These are phyloP conservation scores for Aspergillus novoparasiticus DNA, from an alignment of 2,329 filamentous ascomycete genomes.

Conservation along the genomic window DNA sequence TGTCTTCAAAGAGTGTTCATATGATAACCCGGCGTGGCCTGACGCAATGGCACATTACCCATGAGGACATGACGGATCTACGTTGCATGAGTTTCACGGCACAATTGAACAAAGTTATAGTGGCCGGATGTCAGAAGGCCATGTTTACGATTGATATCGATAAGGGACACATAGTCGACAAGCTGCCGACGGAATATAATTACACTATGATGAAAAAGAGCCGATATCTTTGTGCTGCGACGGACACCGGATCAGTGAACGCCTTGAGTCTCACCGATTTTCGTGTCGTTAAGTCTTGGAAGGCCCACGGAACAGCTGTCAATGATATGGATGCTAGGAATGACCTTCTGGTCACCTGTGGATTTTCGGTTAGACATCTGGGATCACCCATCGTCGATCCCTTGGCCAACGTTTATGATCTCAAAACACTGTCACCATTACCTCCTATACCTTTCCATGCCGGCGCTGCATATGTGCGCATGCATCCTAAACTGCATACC, in stretches of 20 bases:
- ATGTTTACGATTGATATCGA: conserved; percentile 79
- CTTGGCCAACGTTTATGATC: conserved; percentile 91
- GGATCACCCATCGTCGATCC: conserved; percentile 83
- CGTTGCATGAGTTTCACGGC: conserved; percentile 95
- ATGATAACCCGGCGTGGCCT: conserved; percentile 82
- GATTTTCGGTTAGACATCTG: conserved; percentile 81
- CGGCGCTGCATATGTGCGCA: conserved; percentile 89
- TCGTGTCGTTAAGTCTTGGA: conserved; percentile 81
- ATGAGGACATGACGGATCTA: conserved; percentile 78
- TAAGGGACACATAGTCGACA: conserved; percentile 72
- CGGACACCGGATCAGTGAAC: conserved; percentile 77
- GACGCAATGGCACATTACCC: conserved; percentile 85
- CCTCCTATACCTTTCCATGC: conserved; percentile 90
- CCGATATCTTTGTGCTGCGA: conserved; percentile 90
- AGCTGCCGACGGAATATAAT: conserved; percentile 71
- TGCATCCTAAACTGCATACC: conserved; percentile 94
- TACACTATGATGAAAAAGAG: conserved; percentile 91
- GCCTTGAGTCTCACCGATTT: conserved; percentile 81
- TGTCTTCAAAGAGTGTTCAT: conserved; percentile 82
- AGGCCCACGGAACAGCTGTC: conserved; percentile 83
- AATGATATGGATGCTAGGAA: conserved; percentile 98
- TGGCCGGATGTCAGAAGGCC: conserved; percentile 79
- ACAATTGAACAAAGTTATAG: conserved; percentile 80
- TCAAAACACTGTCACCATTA: conserved; percentile 85
- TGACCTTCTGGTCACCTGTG: conserved; percentile 93